Conservation (phyloP, 2,329 filamentous ascomycete genomes). For the Teratosphaeriaceae sp. region DNA sequence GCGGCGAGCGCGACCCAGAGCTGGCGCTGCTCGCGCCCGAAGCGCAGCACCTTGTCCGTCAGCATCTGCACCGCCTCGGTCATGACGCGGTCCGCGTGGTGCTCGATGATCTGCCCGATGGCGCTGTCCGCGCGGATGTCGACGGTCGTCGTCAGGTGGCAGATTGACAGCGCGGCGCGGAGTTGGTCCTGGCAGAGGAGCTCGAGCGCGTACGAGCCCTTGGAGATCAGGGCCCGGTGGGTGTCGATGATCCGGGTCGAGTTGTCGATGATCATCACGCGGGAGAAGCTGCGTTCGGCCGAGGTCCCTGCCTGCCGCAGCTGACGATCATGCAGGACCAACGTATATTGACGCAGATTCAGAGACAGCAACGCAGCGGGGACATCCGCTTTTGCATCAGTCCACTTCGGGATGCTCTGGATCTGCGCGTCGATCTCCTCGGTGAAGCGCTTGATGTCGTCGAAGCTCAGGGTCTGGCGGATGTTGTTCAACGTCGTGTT, state of each 20-base stretch:
- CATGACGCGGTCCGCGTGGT: conserved; percentile 16
- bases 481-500: conserved; percentile 28
- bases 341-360: conserved; percentile 26
- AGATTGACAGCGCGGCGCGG: conserved; percentile 23
- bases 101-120: conserved; percentile 16
- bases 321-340: conserved; percentile 26
- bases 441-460: conserved; percentile 26
- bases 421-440: conserved; percentile 27
- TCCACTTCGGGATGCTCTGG: conserved; percentile 21
- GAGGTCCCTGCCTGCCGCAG: conserved; percentile 19
- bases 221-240: conserved; percentile 18
- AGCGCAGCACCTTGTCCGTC: conserved; percentile 22
- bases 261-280: conserved; percentile 23
- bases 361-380: conserved; percentile 20
- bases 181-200: conserved; percentile 24
- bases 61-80: conserved; percentile 23
- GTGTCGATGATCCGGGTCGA: conserved; percentile 22
- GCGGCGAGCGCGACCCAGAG: conserved; percentile 26
- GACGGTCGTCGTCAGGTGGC: conserved; percentile 17
- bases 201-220: conserved; percentile 20
- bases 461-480: conserved; percentile 21
- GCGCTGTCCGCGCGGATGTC: conserved; percentile 19
- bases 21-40: conserved; percentile 25
- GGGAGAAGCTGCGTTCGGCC: conserved; percentile 23
- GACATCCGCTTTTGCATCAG: conserved; percentile 4